phyloP scores from a whole-genome alignment of 495 filamentous ascomycete species.

The Geoglossum glabrum region DNA sequence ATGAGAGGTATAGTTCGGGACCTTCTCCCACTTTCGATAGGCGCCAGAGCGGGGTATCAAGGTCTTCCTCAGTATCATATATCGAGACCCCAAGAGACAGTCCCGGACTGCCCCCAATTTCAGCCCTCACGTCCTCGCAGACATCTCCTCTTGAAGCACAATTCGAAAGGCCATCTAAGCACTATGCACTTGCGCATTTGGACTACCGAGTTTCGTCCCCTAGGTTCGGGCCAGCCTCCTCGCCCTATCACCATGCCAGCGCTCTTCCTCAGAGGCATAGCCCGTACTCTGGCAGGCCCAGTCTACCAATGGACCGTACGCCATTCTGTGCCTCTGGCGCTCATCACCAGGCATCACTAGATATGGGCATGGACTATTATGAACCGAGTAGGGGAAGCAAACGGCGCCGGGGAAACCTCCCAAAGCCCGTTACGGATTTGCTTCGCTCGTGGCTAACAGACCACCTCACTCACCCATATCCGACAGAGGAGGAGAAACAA shows the following conservation, averaged over 20 bases:
- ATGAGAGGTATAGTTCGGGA: background rate
- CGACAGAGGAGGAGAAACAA: constrained; percentile 80
- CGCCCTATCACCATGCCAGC: background rate
- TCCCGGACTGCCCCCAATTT: background rate
- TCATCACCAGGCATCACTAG: background rate
- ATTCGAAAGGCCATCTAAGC: background rate
- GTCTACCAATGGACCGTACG: background rate
- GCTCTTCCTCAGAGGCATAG: background rate
- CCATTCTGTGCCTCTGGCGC: background rate
- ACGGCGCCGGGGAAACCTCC: constrained; percentile 59
- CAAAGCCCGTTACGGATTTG: constrained; percentile 66
- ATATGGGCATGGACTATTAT: background rate
- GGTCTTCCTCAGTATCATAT: background rate
- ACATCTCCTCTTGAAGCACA: background rate
- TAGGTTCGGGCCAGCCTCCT: background rate
- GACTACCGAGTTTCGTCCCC: background rate
- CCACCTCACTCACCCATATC: constrained; percentile 68
- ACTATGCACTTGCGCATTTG: background rate
- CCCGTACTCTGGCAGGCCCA: background rate
- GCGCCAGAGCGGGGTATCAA: background rate
- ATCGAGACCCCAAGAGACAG: background rate
- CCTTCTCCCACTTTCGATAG: background rate
- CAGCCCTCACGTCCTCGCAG: background rate
- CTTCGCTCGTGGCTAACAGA: constrained; percentile 62
- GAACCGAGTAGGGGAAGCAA: background rate